Percentiles rank a stretch among this genome's conserved stretches.
phyloP scores from a whole-genome alignment of 2,329 filamentous ascomycete species.

The Thielaviopsis euricoi region DNA sequence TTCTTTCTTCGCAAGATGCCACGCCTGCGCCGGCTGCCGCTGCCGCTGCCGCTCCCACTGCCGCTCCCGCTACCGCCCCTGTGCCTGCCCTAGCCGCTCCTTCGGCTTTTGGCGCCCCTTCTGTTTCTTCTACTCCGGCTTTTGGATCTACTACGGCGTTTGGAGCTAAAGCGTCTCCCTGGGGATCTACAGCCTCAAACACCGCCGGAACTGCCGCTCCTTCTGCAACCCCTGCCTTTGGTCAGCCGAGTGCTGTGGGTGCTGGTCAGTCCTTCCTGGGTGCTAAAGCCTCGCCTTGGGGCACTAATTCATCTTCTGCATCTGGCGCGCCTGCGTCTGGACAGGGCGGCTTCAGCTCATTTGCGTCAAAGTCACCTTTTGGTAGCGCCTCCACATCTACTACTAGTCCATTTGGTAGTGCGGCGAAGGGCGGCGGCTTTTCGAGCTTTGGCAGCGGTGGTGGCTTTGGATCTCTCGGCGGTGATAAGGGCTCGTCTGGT shows the following conservation, averaged over 20 bases:
- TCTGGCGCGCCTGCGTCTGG: too few relatives aligned
- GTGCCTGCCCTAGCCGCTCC: constrained; percentile 17
- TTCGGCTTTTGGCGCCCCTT: constrained; percentile 19
- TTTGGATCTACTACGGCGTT: constrained; percentile 14
- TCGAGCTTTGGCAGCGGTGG: constrained; percentile 36
- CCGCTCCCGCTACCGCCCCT: constrained; percentile 11
- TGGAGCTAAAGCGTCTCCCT: constrained; percentile 20
- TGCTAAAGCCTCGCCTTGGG: constrained; percentile 37
- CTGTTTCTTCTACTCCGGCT: constrained; percentile 12
- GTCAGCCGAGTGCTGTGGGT: constrained; percentile 25
- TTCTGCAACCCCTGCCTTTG: constrained; percentile 20
- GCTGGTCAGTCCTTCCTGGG: constrained; percentile 34
- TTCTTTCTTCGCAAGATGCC: constrained; percentile 16
- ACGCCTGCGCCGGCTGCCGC: constrained; percentile 7
- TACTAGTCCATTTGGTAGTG: constrained; percentile 5
- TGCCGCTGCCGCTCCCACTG: constrained; percentile 13
- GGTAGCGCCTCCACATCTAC: constrained; percentile 14
- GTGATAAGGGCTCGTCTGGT: constrained; percentile 15
- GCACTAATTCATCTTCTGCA: constrained; percentile 16
- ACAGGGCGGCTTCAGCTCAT: constrained; percentile 31
- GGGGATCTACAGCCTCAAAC: constrained; percentile 22
- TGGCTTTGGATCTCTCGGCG: constrained; percentile 35
- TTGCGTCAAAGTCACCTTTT: constrained; percentile 19
- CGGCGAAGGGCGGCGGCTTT: constrained; percentile 29
- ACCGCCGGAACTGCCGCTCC: constrained; percentile 12